Evolutionary conservation across 78 protist species (phyloP).

Genomic region (Pirum gemmata): DNA sequence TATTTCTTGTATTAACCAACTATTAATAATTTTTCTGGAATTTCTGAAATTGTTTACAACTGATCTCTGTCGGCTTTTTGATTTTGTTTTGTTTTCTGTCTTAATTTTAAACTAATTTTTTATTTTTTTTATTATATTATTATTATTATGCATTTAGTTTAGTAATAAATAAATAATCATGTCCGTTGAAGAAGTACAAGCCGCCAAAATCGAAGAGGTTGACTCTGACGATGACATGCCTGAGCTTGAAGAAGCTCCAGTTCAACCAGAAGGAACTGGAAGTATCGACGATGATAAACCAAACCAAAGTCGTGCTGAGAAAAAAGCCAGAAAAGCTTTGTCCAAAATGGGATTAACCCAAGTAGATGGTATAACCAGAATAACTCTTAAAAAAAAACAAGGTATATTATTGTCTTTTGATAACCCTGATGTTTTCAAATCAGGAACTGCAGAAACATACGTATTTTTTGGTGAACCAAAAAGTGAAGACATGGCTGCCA

Average conservation of each 20-base stretch:
- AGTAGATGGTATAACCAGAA: constrained; percentile 69
- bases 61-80: too few relatives aligned
- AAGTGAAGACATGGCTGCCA: constrained; percentile 69
- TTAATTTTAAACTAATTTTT: too few relatives aligned
- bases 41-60: too few relatives aligned
- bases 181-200: constrained; percentile 22
- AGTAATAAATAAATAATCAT: constrained; percentile 7
- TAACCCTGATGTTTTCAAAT: constrained; percentile 83
- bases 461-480: constrained; percentile 87
- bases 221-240: constrained; percentile 43
- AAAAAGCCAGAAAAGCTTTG: constrained; percentile 81
- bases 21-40: too few relatives aligned
- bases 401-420: constrained; percentile 72
- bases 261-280: background rate
- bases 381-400: constrained; percentile 64
- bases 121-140: too few relatives aligned
- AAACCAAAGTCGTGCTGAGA: constrained; percentile 66
- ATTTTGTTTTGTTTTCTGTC: too few relatives aligned
- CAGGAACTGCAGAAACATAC: constrained; percentile 75
- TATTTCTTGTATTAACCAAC: too few relatives aligned
- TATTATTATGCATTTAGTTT: too few relatives aligned
- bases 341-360: constrained; percentile 80
- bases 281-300: background rate
- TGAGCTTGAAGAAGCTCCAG: constrained; percentile 25
- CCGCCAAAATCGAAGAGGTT: constrained; percentile 10